Conservation (phyloP, 2,329 filamentous ascomycete genomes). For the Coniella lustricola region DNA sequence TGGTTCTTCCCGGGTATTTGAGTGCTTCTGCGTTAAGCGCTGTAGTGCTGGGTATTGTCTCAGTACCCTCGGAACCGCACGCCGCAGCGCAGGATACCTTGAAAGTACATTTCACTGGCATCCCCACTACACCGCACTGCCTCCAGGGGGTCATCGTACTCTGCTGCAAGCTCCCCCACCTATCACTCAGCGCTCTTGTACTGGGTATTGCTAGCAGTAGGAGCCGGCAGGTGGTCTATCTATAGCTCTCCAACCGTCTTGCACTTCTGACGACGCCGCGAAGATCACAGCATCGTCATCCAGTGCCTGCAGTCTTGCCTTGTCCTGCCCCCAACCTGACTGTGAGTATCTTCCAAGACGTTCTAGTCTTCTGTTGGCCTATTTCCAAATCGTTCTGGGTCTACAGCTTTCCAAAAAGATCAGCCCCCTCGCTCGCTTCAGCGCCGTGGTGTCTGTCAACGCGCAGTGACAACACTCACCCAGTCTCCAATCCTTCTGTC, state of each 20-base stretch:
- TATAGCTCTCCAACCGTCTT: conserved; percentile 2
- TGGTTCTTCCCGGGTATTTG: too few species aligned
- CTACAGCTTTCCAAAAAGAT: background rate
- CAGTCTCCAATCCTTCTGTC: background rate
- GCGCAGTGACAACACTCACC: conserved; percentile 1
- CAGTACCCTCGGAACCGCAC: too few species aligned
- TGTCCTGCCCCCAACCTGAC: background rate
- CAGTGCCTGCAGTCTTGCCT: background rate
- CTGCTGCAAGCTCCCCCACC: conserved; percentile 2
- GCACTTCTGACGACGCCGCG: background rate
- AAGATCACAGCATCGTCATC: conserved; percentile 3
- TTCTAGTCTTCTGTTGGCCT: too few species aligned
- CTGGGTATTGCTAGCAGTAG: background rate
- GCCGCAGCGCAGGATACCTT: too few species aligned
- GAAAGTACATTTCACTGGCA: background rate
- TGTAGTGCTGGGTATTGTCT: background rate
- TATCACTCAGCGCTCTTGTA: background rate
- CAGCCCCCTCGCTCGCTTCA: background rate
- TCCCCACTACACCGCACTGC: background rate
- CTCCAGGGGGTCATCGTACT: background rate
- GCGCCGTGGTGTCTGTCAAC: background rate
- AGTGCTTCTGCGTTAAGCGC: too few species aligned
- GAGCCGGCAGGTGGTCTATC: background rate
- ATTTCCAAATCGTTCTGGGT: background rate
- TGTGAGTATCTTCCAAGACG: background rate